Conservation (phyloP, 495 filamentous ascomycete genomes). For the Daldinia decipiens region DNA sequence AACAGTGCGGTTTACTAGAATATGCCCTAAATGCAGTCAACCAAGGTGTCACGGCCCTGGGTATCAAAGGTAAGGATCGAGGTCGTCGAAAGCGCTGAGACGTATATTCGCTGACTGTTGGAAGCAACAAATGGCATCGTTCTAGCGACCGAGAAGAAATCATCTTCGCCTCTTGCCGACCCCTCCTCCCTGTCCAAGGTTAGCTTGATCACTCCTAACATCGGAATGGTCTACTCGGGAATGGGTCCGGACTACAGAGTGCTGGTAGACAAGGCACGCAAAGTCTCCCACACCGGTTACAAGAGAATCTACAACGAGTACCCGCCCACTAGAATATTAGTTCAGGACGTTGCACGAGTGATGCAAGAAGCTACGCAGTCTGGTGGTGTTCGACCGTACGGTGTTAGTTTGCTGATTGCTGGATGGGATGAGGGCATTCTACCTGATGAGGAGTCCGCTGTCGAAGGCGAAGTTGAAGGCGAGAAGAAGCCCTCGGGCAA, state of each 20-base stretch:
- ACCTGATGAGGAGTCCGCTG: conserved; percentile 67
- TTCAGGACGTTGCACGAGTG: conserved; percentile 96
- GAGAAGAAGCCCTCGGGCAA: conserved; percentile 77
- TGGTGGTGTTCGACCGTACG: conserved; percentile 97
- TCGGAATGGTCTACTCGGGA: conserved; percentile 99
- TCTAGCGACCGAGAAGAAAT: conserved; percentile 99
- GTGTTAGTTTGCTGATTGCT: conserved; percentile 92
- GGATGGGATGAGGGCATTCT: conserved; percentile 98
- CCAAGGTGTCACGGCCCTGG: conserved; percentile 96
- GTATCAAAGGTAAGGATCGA: conserved; percentile 84
- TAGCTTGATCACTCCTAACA: conserved; percentile 96
- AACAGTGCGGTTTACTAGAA: conserved; percentile 69
- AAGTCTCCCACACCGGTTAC: conserved; percentile 98
- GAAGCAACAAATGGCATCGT: conserved; percentile 98
- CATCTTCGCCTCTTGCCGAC: conserved; percentile 93
- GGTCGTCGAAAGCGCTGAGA: conserved; percentile 2
- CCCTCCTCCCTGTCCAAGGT: conserved; percentile 95
- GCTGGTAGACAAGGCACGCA: conserved; percentile 95
- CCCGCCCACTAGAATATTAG: conserved; percentile 96
- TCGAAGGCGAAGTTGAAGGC: conserved; percentile 63
- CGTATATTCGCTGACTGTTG: conserved; percentile 11
- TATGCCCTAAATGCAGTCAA: conserved; percentile 99
- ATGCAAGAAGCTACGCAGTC: conserved; percentile 99
- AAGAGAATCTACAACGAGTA: conserved; percentile 99
- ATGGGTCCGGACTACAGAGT: conserved; percentile 99